Percentiles rank a stretch among this genome's conserved stretches.
Evolutionary conservation across 176 grass and related monocot genomes (phyloP).

Genomic region (Musa itinerans): DNA sequence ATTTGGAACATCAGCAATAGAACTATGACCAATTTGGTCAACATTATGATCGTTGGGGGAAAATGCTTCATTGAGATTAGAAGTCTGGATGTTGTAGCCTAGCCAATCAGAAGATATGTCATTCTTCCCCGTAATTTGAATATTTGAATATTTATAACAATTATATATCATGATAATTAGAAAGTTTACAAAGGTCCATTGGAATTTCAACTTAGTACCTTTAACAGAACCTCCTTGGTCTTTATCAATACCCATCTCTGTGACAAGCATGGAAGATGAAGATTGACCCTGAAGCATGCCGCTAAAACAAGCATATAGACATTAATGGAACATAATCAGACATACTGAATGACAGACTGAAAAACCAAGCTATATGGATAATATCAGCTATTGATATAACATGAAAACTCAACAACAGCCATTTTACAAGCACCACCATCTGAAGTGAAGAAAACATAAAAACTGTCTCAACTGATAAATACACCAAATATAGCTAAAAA

Average conservation of each 20-base stretch:
- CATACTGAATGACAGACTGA: slow-evolving; percentile 7
- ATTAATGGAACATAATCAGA: neutral
- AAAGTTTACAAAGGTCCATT: slow-evolving; percentile 32
- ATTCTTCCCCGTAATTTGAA: slow-evolving; percentile 26
- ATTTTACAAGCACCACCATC: no score
- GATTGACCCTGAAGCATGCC: slow-evolving; percentile 49
- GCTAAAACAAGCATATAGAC: slow-evolving; percentile 15
- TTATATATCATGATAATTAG: slow-evolving; percentile 26
- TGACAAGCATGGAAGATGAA: slow-evolving; percentile 33
- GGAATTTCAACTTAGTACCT: slow-evolving; percentile 39
- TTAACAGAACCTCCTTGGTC: slow-evolving; percentile 27
- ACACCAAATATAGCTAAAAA: no score
- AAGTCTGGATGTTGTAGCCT: slow-evolving; percentile 71
- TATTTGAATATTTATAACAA: slow-evolving; percentile 21
- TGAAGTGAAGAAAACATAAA: no score
- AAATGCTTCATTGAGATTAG: slow-evolving; percentile 84
- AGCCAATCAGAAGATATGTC: slow-evolving; percentile 45
- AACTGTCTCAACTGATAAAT: no score
- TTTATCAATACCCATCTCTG: slow-evolving; percentile 73
- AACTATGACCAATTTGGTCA: slow-evolving; percentile 44
- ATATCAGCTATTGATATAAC: no score
- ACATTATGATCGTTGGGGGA: slow-evolving; percentile 48
- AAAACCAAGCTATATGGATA: no score
- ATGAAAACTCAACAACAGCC: no score
- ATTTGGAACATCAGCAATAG: slow-evolving; percentile 45